Base-by-base conservation (phyloP, 129 eudicot genomes). In the Flaveria robusta region DNA sequence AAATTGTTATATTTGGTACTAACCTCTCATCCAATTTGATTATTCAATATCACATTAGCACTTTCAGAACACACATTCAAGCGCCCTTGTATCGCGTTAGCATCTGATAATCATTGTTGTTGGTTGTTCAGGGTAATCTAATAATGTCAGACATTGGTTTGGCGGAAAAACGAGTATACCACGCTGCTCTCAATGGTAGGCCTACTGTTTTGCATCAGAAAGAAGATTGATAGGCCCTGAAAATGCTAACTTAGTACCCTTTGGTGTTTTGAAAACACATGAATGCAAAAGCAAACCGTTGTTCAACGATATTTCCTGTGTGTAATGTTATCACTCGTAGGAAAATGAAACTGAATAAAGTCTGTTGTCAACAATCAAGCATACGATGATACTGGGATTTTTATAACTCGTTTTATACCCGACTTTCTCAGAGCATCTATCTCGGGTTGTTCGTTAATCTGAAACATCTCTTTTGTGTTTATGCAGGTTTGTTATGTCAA, bases 91-190 rank as follows among this genome's bases (percentile, higher is more conserved):
- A 2, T 12, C 24, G 9, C 13, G 26, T n/a, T 63, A 41, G 15
- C 54, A 16, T 14, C 24, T 79, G 4, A 63, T 8, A 19, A 64
- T 49, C 47, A 39, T 42, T 46, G 2, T 42, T 46, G 8, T 78
- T 78, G 70, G 49, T 78, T 71, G 19, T 88, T 82, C 96, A 93
- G 98, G 98, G 97, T 66, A 87, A 88, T 74, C 77, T 93, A 79
- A 81, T 78, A 81, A 80, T 84, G 77, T 86, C 97, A 47, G 98
- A 93, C 78, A 88, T 90, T 45, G 98, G 98, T 43, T 84, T 93
- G 92, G 87, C 98, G 20, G 98, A 93, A 91, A 93, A 93, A 79
- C 84, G 98, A 77, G 82, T 88, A 72, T 93, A 90, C 80, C 98
- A 90, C 81, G 90, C 93, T 5, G 97, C 93, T 67, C 97, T 93